Evolutionary conservation across 169 alveolate species (phyloP), one percentile per base, ranked within the genome.

Genomic region (Pseudocohnilembus persalinus): DNA sequence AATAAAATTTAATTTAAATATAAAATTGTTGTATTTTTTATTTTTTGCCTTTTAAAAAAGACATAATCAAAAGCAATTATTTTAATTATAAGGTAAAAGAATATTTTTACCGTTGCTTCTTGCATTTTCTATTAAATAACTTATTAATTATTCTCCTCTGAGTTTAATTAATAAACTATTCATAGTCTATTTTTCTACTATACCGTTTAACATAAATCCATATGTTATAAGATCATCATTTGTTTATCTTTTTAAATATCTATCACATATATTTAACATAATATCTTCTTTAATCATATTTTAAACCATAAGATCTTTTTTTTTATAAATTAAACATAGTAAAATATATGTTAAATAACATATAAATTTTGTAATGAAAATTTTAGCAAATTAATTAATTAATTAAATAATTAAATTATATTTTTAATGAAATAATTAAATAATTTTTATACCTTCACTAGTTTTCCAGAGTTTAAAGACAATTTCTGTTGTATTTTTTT

Each of bases 81-180:
- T n/a, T n/a, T n/a, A n/a, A n/a, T n/a, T n/a, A n/a, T n/a, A n/a
- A n/a, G n/a, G n/a, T n/a, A n/a, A n/a, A n/a, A n/a, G n/a, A n/a
- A n/a, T n/a, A n/a, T n/a, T n/a, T n/a, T 49, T 49, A 49, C 68
- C 68, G 20, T 49, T 49, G 68, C 20, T 4, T 49, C 68, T 4
- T 49, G 68, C 4, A 49, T 49, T 49, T 49, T 49, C 68, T 20
- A 49, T 11, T 49, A 49, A 49, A 49, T 49, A 49, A 49, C 20
- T 77, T 1, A 77, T 77, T 20, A 77, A 68, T n/a, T 32, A 64
- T 77, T 68, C 63, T 31, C 82, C 82, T 68, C 63, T 77, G 73
- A 32, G 63, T 20, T 77, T 31, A 33, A 77, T 72, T 33, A 77
- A 33, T 20, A 33, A 33, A 0, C 72, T 33, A 33, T 77, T 77